Percentiles rank a stretch among this genome's conserved stretches.
Conservation (phyloP, 2,329 filamentous ascomycete species). For the Nemania sp. region DNA sequence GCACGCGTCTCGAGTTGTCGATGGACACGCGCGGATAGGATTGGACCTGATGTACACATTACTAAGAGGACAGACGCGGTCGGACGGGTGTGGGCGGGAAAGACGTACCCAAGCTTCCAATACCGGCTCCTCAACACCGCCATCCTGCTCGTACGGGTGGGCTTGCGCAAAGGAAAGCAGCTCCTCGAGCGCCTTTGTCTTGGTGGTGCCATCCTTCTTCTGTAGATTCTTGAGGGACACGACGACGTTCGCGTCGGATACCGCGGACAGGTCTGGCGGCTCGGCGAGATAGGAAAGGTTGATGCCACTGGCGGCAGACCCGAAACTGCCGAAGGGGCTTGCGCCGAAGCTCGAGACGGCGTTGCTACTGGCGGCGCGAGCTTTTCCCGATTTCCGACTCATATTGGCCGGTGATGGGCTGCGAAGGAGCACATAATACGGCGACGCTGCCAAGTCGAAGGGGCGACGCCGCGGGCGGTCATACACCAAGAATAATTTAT, state of each 20-base stretch:
- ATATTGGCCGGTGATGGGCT: slow-evolving; percentile 28
- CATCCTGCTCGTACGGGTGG: slow-evolving; percentile 57
- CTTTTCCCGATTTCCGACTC: slow-evolving; percentile 40
- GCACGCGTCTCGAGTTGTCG: slow-evolving; percentile 84
- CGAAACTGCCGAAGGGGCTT: slow-evolving; percentile 43
- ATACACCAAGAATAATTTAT: neutral
- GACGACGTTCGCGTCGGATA: slow-evolving; percentile 80
- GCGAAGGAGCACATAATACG: slow-evolving; percentile 1
- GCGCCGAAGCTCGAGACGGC: slow-evolving; percentile 30
- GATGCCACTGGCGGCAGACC: slow-evolving; percentile 47
- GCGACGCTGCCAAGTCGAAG: neutral
- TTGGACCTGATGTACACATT: slow-evolving; percentile 63
- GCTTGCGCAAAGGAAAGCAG: slow-evolving; percentile 67
- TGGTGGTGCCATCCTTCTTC: slow-evolving; percentile 93
- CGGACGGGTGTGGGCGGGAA: neutral
- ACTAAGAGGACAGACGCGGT: slow-evolving; percentile 18
- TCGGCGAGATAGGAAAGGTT: slow-evolving; percentile 85
- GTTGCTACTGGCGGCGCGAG: slow-evolving; percentile 38
- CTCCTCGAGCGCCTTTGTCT: slow-evolving; percentile 88
- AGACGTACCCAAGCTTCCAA: slow-evolving; percentile 79
- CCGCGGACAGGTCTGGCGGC: slow-evolving; percentile 75
- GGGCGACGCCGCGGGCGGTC: too few species aligned
- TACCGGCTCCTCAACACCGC: slow-evolving; percentile 77
- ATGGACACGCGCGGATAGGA: slow-evolving; percentile 89
- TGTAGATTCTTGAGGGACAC: slow-evolving; percentile 91